Evolutionary conservation across 2,329 filamentous ascomycete species (phyloP), one percentile per base, ranked within the genome.

Genomic region (Leptographium flavum): DNA sequence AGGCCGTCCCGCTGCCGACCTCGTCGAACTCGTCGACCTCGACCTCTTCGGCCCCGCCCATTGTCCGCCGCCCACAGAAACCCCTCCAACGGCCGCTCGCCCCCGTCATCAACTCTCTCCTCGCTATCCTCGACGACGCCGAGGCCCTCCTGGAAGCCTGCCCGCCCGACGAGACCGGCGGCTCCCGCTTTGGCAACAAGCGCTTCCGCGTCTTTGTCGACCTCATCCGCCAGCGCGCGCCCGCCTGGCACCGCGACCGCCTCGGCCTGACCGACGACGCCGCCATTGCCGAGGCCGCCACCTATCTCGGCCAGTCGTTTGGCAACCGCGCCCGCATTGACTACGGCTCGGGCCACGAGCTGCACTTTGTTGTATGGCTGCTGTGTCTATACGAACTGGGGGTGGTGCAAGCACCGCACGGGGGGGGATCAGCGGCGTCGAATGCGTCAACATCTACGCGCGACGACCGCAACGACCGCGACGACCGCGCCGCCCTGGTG

Each of bases 291-390:
- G 92, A 98, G 59, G 68, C 83, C 5, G 81, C 81, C 1, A 77
- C 80, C 27, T 98, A 98, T 63, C 71, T 98, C 30, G 66, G 74
- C 51, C 76, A 94, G 57, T 81, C 84, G 0, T 88, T 96, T 52
- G 92, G 92, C 39, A 94, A 94, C 58, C 75, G 81, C 38, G 75
- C 76, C 43, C 77, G 90, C 35, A 92, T 98, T 56, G 92, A 98
- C 66, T 98, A 98, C 61, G 92, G 92, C 42, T 95, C 87, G 1
- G 92, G 92, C 3, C 92, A 98, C 62, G 92, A 98, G 65, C 74
- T 98, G 50, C 96, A 98, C 68, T 96, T 98, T 64, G 72, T 90
- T 61, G 82, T 94, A 58, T 98, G 90, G 88, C 74, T 96, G 31
- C 74, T 98, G n/a, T 94, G 87, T 58, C 78, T 98, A 1, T 86